Conservation (phyloP, 306 rosid genomes). For the Dryas drummondii region DNA sequence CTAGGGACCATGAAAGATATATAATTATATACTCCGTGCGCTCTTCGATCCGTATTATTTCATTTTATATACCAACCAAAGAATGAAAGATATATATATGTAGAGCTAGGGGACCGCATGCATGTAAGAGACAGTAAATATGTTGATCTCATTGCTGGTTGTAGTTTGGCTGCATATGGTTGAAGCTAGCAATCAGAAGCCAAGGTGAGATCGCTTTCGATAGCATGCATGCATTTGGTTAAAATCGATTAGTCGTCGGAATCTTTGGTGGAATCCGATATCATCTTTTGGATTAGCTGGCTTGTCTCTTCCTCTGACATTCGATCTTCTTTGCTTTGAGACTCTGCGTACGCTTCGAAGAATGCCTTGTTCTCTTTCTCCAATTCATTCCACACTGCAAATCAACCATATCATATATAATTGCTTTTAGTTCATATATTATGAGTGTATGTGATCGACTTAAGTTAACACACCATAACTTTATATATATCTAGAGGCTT, state of each 20-base stretch:
- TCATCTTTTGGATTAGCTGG: slow-evolving; percentile 67
- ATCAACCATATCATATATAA: neutral
- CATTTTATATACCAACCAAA: too few relatives aligned
- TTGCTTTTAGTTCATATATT: too few relatives aligned
- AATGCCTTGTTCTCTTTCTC: slow-evolving; percentile 89
- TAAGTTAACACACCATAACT: neutral
- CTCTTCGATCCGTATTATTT: too few relatives aligned
- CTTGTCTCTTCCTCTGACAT: slow-evolving; percentile 89
- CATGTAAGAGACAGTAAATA: neutral
- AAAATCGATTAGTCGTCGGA: slow-evolving; percentile 27
- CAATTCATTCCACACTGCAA: slow-evolving; percentile 88
- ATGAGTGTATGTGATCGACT: too few relatives aligned
- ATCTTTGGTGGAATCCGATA: slow-evolving; percentile 65
- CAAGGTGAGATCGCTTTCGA: slow-evolving; percentile 36
- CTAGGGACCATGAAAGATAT: too few relatives aligned
- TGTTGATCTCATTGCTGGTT: slow-evolving; percentile 15
- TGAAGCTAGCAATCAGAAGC: slow-evolving; percentile 10
- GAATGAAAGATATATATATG: neutral
- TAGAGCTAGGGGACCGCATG: slow-evolving; percentile 1
- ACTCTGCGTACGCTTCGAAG: slow-evolving; percentile 66
- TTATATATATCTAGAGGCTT: neutral
- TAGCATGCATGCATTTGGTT: slow-evolving; percentile 6
- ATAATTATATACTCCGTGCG: too few relatives aligned
- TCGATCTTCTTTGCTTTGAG: slow-evolving; percentile 53
- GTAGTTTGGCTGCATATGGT: slow-evolving; percentile 12